Evolutionary conservation across 352 stramenopile genomes (phyloP).

Genomic region (Phytopythium oedochilum): DNA sequence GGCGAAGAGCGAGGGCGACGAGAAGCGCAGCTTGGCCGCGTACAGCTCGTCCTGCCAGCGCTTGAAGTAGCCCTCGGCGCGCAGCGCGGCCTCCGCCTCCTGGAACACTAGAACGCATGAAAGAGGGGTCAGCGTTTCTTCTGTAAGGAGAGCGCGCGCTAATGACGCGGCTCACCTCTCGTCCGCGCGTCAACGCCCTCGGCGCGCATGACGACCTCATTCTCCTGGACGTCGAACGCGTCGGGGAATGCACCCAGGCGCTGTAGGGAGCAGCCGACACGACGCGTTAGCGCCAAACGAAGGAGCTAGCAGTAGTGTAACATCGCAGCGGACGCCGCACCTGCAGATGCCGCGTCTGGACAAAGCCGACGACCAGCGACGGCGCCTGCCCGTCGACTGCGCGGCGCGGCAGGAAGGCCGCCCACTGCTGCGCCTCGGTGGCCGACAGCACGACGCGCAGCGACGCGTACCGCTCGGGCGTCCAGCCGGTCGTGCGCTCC

Average conservation of each 20-base stretch:
- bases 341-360: constrained; percentile 28
- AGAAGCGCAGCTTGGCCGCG: constrained; percentile 40
- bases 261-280: constrained; percentile 8
- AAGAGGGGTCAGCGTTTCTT: too few relatives aligned
- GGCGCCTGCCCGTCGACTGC: background rate
- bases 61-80: constrained; percentile 37
- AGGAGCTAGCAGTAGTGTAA: too few relatives aligned
- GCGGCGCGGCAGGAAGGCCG: background rate
- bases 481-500: constrained; percentile 37
- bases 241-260: constrained; percentile 24
- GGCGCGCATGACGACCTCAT: constrained; percentile 26
- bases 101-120: constrained; percentile 39
- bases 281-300: too few relatives aligned
- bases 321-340: constrained; percentile 10
- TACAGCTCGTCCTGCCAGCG: constrained; percentile 66
- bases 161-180: constrained; percentile 8
- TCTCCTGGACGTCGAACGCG: constrained; percentile 24
- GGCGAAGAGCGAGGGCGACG: constrained; percentile 42
- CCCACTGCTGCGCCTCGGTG: constrained; percentile 19
- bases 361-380: constrained; percentile 29
- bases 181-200: constrained; percentile 28
- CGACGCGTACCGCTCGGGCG: constrained; percentile 33
- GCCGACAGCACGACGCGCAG: constrained; percentile 43
- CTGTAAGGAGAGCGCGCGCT: too few relatives aligned
- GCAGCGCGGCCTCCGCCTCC: constrained; percentile 32